Evolutionary conservation across 1,284 basidiomycete genomes (phyloP).

Genomic region (Termitomyces sp.): DNA sequence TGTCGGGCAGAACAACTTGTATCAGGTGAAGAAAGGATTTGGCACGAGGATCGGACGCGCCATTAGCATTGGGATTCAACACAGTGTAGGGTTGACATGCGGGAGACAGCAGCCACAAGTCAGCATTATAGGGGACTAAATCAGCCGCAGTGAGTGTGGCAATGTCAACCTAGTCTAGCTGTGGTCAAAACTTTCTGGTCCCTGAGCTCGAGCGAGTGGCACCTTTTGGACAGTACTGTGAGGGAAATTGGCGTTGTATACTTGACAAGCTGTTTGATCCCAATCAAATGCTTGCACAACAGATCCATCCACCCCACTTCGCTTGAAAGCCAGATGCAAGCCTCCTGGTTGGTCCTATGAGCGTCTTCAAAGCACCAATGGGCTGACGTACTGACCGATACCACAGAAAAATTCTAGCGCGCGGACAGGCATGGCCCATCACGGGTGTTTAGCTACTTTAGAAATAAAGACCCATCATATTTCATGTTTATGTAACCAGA

Average conservation of each 20-base stretch:
- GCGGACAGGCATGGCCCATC: conserved; percentile 32
- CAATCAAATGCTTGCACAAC: conserved; percentile 70
- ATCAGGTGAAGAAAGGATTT: conserved; percentile 69
- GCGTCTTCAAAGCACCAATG: conserved; percentile 1
- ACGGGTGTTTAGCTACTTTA: background rate
- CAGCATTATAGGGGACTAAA: conserved; percentile 41
- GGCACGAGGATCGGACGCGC: conserved; percentile 65
- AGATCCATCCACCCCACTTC: conserved; percentile 39
- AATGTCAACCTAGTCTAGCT: conserved; percentile 52
- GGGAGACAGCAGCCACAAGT: conserved; percentile 72
- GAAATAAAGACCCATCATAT: background rate
- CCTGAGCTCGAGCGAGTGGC: background rate
- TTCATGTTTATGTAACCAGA: conserved; percentile 14
- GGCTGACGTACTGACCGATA: conserved; percentile 43
- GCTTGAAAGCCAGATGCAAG: conserved; percentile 59
- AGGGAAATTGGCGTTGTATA: conserved; percentile 57
- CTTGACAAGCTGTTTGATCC: conserved; percentile 66
- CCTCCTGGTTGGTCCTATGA: conserved; percentile 43
- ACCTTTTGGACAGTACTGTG: conserved; percentile 46
- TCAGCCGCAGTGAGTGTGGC: conserved; percentile 42
- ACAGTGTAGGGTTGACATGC: conserved; percentile 80
- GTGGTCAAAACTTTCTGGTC: conserved; percentile 5
- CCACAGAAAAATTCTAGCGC: conserved; percentile 76
- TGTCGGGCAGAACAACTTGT: conserved; percentile 55
- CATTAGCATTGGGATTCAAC: conserved; percentile 66